phyloP scores from a whole-genome alignment of 176 grass and related monocot genomes.

The Metroxylon sagu region DNA sequence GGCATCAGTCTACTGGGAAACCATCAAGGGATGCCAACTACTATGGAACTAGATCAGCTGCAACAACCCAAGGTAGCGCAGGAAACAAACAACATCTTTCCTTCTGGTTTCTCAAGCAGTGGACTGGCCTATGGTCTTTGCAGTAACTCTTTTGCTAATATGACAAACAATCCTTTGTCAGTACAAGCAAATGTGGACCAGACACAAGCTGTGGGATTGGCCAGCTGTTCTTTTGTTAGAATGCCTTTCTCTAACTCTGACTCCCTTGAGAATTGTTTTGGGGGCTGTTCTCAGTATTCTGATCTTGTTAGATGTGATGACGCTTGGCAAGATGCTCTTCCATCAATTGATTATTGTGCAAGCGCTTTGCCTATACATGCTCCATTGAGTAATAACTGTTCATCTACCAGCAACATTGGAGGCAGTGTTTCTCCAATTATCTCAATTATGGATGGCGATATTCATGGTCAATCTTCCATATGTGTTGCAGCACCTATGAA shows the following conservation, averaged over 20 bases:
- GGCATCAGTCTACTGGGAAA: slow-evolving; percentile 9
- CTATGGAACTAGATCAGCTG: not conserved
- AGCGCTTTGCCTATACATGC: not conserved
- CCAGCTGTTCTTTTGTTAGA: not conserved
- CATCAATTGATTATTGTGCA: slow-evolving; percentile 18
- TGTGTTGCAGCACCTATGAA: not conserved
- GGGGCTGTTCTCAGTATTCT: slow-evolving; percentile 31
- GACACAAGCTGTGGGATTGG: slow-evolving; percentile 20
- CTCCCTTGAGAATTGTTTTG: slow-evolving; percentile 24
- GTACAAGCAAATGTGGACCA: slow-evolving; percentile 21
- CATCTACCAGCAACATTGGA: not conserved
- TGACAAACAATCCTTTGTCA: slow-evolving; percentile 10
- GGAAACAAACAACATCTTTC: slow-evolving; percentile 9
- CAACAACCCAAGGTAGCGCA: not conserved
- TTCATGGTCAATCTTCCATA: not conserved
- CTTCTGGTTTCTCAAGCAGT: slow-evolving; percentile 11
- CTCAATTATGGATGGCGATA: not conserved
- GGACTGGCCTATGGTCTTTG: slow-evolving; percentile 7
- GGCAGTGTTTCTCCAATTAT: slow-evolving; percentile 7
- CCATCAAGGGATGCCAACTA: slow-evolving; percentile 2
- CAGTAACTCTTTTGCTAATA: slow-evolving; percentile 7
- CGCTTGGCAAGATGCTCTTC: slow-evolving; percentile 23
- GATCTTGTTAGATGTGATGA: slow-evolving; percentile 20
- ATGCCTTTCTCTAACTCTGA: slow-evolving; percentile 8
- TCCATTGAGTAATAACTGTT: not conserved